Base-by-base conservation (phyloP, 1,284 basidiomycete species). In the Tremellales sp. region DNA sequence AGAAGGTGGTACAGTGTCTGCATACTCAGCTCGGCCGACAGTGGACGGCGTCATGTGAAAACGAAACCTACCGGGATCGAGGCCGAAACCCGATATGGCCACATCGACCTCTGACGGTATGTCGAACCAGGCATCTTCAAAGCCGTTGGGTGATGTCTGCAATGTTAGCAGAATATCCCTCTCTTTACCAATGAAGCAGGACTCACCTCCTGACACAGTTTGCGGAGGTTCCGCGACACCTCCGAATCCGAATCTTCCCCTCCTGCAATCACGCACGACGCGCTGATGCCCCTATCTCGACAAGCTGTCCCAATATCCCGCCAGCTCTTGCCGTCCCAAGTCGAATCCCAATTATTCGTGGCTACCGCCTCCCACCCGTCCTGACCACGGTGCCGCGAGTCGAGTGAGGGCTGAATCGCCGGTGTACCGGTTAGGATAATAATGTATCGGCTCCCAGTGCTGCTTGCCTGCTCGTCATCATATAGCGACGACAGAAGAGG, bases 111-210 rank as follows among this genome's bases (percentile, higher is more conserved):
- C 54, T 3, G 37, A 17, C 7, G 59, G 57, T n/a, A 55, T 22
- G 11, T 45, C 43, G 45, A 64, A 64, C 61, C 61, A 64, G 2
- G 51, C 37, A 17, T 58, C 45, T 31, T 60, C 60, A 4, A 45
- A 25, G 3, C 40, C 22, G 15, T 27, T 39, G 17, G 45, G 33
- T 5, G 48, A 51, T 7, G 40, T 31, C 57, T 62, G 19, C n/a
- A 33, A 24, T 17, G 29, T 39, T 7, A 23, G 25, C 35, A 45
- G 24, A 12, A n/a, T n/a, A 43, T 15, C 11, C 29, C 15, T 31
- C 15, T 15, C 15, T 15, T 31, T 8, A 31, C 29, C 29, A 15
- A 31, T 15, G 15, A 31, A 15, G 8, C 29, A 15, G n/a, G n/a
- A 27, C 56, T 55, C 48, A 53, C 56, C 27, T 51, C 45, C 41